phyloP scores from a whole-genome alignment of 331 rosid species.

The Malus hybrid region DNA sequence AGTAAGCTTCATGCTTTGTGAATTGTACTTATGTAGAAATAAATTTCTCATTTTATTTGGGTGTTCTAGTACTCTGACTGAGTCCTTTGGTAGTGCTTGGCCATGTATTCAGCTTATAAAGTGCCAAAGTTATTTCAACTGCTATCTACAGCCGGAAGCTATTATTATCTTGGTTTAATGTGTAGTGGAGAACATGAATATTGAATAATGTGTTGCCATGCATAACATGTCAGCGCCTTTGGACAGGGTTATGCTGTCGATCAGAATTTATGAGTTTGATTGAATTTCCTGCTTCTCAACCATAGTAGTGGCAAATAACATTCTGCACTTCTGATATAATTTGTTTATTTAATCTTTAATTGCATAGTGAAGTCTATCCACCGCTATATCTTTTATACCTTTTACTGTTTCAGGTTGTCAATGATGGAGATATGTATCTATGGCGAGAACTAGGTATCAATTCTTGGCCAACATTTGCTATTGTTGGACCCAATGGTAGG shows the following conservation, averaged over 20 bases:
- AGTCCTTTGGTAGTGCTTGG: neutral
- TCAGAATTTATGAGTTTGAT: no score
- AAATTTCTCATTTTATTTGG: neutral
- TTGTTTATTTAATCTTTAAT: no score
- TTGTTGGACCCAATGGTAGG: slow-evolving; percentile 79
- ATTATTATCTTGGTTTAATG: no score
- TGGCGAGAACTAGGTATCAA: slow-evolving; percentile 88
- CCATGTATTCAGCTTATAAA: neutral
- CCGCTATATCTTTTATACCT: neutral
- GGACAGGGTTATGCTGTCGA: no score
- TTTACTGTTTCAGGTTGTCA: slow-evolving; percentile 62
- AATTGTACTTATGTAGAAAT: neutral
- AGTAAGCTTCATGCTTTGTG: slow-evolving; percentile 37
- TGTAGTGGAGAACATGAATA: no score
- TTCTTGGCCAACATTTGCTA: slow-evolving; percentile 97
- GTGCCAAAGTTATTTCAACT: neutral
- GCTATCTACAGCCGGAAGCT: neutral
- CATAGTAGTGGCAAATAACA: no score
- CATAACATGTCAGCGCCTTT: no score
- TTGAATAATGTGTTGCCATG: no score
- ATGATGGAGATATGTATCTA: slow-evolving; percentile 90
- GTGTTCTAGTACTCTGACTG: neutral
- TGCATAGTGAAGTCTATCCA: slow-evolving; percentile 4
- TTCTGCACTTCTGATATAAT: no score
- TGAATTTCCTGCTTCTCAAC: no score